A percentile compares a stretch with the other conserved stretches of the same genome.
These are phyloP conservation scores for Aureobasidium musti DNA, from an alignment of 2,329 filamentous ascomycete species.

Conservation along the genomic window DNA sequence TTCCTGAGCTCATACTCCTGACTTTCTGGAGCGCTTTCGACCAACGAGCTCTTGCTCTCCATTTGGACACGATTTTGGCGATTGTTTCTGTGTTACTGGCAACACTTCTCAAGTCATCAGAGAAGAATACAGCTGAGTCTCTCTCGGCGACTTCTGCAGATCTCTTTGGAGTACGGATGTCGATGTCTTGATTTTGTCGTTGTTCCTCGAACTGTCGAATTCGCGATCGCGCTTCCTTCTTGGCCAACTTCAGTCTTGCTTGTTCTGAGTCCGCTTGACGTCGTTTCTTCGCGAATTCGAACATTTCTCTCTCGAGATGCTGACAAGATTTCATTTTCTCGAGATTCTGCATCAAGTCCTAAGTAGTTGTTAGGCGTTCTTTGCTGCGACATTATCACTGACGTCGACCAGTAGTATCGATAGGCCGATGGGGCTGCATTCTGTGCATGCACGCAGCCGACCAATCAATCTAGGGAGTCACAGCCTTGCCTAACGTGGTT, in stretches of 20 bases:
- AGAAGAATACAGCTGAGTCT: constrained; percentile 5
- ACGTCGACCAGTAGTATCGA: neutral
- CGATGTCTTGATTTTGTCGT: constrained; percentile 4
- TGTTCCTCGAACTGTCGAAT: constrained; percentile 16
- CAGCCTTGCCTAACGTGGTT: constrained; percentile 8
- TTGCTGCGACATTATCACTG: neutral
- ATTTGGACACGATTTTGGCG: constrained; percentile 19
- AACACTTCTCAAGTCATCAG: neutral
- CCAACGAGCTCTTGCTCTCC: constrained; percentile 14
- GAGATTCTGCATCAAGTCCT: constrained; percentile 5
- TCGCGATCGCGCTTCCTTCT: constrained; percentile 11
- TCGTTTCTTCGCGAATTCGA: constrained; percentile 5
- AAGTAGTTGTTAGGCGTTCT: neutral
- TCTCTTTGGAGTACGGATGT: neutral
- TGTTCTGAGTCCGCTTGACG: constrained; percentile 11
- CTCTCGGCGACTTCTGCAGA: constrained; percentile 1
- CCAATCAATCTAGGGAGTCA: neutral
- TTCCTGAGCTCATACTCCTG: constrained; percentile 11
- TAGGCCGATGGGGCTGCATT: neutral
- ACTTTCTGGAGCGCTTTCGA: constrained; percentile 8
- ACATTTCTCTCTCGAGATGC: constrained; percentile 8
- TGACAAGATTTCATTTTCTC: too few species aligned
- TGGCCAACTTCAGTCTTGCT: constrained; percentile 17
- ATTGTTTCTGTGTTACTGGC: constrained; percentile 1
- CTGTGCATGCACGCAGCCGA: neutral